Evolutionary conservation across 352 stramenopile species (phyloP), one percentile per base, ranked within the genome.

Genomic region (Phytophthora pseudosyringae): DNA sequence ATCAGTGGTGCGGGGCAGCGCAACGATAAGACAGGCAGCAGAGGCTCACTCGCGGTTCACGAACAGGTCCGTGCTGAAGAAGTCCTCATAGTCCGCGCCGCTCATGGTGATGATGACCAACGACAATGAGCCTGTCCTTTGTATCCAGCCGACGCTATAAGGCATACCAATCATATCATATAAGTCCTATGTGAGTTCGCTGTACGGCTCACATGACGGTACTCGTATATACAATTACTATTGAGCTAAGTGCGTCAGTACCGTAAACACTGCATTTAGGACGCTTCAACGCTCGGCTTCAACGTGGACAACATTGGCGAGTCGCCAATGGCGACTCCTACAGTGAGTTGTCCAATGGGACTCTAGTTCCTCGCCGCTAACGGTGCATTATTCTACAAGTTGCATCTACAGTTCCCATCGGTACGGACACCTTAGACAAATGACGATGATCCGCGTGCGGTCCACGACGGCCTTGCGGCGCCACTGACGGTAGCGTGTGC

Each of bases 381-480:
- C 21, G 1, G 21, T 21, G 21, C 49, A 63, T 69, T 76, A 76
- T 67, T 69, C 60, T 76, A 78, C 39, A 62, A 54, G 12, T 59
- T 15, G 9, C 18, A 16, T 86, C 28, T 72, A 95, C 21, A 95
- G 53, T 46, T 95, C 85, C 87, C 87, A 94, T 40, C 79, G 82
- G 54, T 90, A 86, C 4, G 85, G 81, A 73, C 87, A 95, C 45
- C 79, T 67, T 7, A 87, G 70, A 46, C 87, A 95, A 57, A 93
- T 78, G 55, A 95, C 75, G 59, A 95, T 87, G 44, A 95, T 91
- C 18, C 87, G 86, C 48, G 80, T 88, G 63, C 87, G 87, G 65
- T 95, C 87, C 33, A 93, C 87, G 26, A 93, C 87, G 15, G 87
- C 85, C 62, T 95, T 94, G 53, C 87, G 85, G 10, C 87, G 85